Base-by-base conservation (phyloP, 1,284 basidiomycete species). In the Marasmius sp. region DNA sequence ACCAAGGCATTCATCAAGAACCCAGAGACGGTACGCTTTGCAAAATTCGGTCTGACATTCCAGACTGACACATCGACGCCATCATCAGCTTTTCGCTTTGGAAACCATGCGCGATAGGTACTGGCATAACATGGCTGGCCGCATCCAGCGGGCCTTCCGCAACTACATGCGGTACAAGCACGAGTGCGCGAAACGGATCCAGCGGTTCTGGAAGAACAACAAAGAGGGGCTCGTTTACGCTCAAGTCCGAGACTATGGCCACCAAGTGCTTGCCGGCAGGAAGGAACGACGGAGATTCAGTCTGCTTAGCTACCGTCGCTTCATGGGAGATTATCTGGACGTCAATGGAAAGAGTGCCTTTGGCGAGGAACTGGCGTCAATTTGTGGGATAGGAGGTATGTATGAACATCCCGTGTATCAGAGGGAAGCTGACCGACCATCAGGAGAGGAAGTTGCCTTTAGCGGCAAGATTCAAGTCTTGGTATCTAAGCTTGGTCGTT, bases 1-100 rank as follows among this genome's bases (percentile, higher is more conserved):
- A 97, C 97, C 11, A 99, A 99, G 73, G 97, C 97, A 0, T 99
- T 99, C 75, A 99, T 99, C 80, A 99, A 99, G 84, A 98, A 97
- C 73, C 97, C 97, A 0, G 97, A 99, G 76, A 99, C 97, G 45
- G 94, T 95, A 70, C 33, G 18, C 50, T 51, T 58, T 43, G 27
- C 27, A 27, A 27, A 27, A 27, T 27, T 27, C 27, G 27, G 27
- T 27, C 27, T 27, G 27, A 5, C 27, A 27, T 6, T 53, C 55
- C 38, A 11, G 48, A 39, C 36, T 48, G 43, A 45, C 43, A 14
- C 18, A 45, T 45, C 43, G 18, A 14, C 43, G 12, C 45, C 18
- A 8, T 20, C 16, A 39, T 7, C 56, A 96, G 93, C 86, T 99
- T 22, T 99, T 99, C 75, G 97, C 97, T 20, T 82, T 99, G 59